A percentile compares a stretch with the other conserved stretches of the same genome.
phyloP scores from a whole-genome alignment of 2,329 filamentous ascomycete species.

The Pestalotiopsis sp. region DNA sequence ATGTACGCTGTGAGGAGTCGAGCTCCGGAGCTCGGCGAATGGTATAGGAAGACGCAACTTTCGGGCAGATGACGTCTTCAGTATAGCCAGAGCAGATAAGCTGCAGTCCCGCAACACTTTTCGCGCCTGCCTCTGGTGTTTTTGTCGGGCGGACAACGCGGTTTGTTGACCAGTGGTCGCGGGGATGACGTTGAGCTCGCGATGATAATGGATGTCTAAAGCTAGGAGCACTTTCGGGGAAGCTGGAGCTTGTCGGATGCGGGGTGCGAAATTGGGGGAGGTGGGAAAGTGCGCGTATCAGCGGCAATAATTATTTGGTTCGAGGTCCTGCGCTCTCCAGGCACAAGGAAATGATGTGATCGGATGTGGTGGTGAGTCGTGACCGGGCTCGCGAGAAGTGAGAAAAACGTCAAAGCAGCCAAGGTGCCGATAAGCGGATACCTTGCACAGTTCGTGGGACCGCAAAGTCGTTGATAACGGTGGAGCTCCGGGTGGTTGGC shows the following conservation, averaged over 20 bases:
- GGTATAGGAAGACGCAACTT: slow-evolving; percentile 6
- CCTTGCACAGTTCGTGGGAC: background rate
- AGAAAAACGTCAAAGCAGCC: slow-evolving; percentile 1
- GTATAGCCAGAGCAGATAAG: background rate
- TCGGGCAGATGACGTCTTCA: slow-evolving; percentile 6
- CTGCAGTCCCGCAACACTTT: background rate
- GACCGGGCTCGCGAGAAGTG: background rate
- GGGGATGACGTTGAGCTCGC: background rate
- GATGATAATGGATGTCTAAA: background rate
- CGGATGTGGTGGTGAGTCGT: background rate
- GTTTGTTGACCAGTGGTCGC: background rate
- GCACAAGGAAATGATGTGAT: background rate
- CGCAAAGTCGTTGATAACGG: background rate
- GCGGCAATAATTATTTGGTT: background rate
- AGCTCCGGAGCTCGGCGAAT: slow-evolving; percentile 10
- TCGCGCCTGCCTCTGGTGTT: background rate
- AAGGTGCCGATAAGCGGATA: slow-evolving; percentile 6
- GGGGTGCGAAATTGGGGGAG: slow-evolving; percentile 5
- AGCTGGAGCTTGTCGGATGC: background rate
- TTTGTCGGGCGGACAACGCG: background rate
- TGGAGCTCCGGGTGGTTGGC: slow-evolving; percentile 6
- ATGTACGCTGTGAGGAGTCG: slow-evolving; percentile 11
- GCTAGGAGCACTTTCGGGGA: background rate
- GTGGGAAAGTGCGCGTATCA: background rate
- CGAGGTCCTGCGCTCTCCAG: background rate